These are phyloP conservation scores for Pythium phragmitis DNA, from an alignment of 352 stramenopile species.

Conservation along the genomic window DNA sequence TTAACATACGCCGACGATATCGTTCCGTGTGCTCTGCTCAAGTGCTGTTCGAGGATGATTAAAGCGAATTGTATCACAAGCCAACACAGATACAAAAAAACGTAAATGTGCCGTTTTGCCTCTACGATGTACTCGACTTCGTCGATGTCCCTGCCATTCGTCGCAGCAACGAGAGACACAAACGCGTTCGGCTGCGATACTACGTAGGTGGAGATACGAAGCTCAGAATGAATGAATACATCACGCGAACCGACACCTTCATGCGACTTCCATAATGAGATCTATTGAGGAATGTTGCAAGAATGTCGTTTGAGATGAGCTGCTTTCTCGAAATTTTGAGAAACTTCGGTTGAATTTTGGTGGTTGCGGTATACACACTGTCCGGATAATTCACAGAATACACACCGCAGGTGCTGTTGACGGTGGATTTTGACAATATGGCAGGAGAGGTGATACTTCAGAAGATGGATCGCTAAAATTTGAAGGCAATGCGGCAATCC, in stretches of 20 bases:
- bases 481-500: conserved; percentile 35
- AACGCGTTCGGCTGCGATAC: conserved; percentile 36
- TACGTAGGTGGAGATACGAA: too few species aligned
- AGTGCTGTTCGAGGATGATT: too few species aligned
- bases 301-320: neutral
- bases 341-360: neutral
- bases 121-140: conserved; percentile 55
- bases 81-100: neutral
- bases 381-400: neutral
- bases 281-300: neutral
- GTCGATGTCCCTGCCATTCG: conserved; percentile 34
- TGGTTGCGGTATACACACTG: neutral
- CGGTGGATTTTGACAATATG: too few species aligned
- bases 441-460: too few species aligned
- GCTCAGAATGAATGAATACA: too few species aligned
- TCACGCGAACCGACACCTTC: neutral
- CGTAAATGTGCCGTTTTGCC: conserved; percentile 33
- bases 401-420: too few species aligned
- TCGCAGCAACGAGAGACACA: conserved; percentile 56
- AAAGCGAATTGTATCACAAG: too few species aligned
- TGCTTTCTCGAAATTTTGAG: neutral
- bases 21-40: conserved; percentile 28
- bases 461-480: conserved; percentile 31
- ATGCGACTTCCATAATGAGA: neutral
- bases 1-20: conserved; percentile 55